Evolutionary conservation across 2,329 filamentous ascomycete genomes (phyloP), one percentile per base, ranked within the genome.

Genomic region (Ophiostoma quercus): DNA sequence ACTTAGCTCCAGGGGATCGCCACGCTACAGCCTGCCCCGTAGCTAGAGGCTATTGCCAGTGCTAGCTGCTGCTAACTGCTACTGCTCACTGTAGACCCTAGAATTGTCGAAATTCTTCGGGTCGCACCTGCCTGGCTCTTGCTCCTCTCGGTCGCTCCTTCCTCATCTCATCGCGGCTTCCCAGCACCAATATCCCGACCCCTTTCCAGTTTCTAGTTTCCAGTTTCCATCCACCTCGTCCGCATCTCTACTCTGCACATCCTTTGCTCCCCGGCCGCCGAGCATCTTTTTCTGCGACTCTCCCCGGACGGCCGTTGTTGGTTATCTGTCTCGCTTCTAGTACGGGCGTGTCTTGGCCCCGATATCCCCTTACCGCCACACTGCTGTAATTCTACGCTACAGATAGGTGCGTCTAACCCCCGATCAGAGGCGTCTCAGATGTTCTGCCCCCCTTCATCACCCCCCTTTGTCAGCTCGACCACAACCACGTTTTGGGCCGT

Each of bases 141-240:
- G 9, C 41, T 34, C 54, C 66, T 63, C 57, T 54, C 25, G 47
- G 22, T 71, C 47, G 68, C 47, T 72, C 72, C 68, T 73, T 71
- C 72, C 69, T 70, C 69, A 54, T 67, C 68, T 68, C 68, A 69
- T 66, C 68, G 70, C 69, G 71, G 70, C 70, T 71, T 71, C 70
- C 68, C 60, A 65, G 71, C 71, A 69, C 69, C 68, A 54, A 67
- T 34, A 7, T 16, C 14, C 41, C 63, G n/a, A 57, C 68, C 60
- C 43, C 62, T 67, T 70, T 47, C 66, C 2, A 54, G 16, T 57
- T 67, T 22, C 65, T 29, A 29, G 25, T 29, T 29, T 29, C 66
- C 2, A 54, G 7, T 57, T 67, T 22, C 65, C 19, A 37, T 43
- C 22, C 32, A 25, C 66, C 14, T 57, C 41, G 29, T 19, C 37